Base-by-base conservation (phyloP, 148 eudicot species). In the Oxyria digyna region DNA sequence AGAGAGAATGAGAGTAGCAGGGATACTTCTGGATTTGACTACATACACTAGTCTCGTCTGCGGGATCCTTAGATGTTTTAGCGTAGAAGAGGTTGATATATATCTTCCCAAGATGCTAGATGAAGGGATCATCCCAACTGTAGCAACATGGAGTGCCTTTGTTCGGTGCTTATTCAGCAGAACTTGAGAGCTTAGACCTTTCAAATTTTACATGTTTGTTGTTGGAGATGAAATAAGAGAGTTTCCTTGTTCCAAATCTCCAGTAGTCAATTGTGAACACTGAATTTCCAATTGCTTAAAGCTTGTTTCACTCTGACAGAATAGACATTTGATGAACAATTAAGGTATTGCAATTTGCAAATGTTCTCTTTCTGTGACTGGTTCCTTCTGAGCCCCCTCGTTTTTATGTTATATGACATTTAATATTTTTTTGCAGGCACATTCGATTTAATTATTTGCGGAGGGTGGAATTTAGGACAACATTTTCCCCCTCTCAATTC, bases 41-140 rank as follows among this genome's bases (percentile, higher is more conserved):
- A 70, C 90, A n/a, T 88, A 82, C 70, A 85, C 82, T n/a, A 78
- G 84, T 82, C 68, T 91, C 24, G 67, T 91, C 63, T 62, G 42
- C 63, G 92, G 92, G 69, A 62, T 85, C 38, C 81, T 85, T 65
- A 83, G 78, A 55, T 50, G 40, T 71, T 45, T 20, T 73, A 80
- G 74, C 52, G 49, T 81, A 33, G 81, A 81, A 73, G 81, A 77
- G 71, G 88, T 83, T 10, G 54, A 35, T 62, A 18, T 52, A 67
- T 84, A 74, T 76, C 79, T 91, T 62, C 68, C 65, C n/a, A 79
- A 67, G 81, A 85, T 91, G 92, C 32, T 84, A 62, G 52, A 71
- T 69, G 88, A 83, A 68, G 85, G 91, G 42, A 73, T 82, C 41
- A 50, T 42, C 57, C 97, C 97, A 20, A 75, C 74, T 67, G 37